A percentile compares a stretch with the other conserved stretches of the same genome.
These are phyloP conservation scores for Buxus sempervirens DNA, from an alignment of 164 flowering plant genomes.

Conservation along the genomic window DNA sequence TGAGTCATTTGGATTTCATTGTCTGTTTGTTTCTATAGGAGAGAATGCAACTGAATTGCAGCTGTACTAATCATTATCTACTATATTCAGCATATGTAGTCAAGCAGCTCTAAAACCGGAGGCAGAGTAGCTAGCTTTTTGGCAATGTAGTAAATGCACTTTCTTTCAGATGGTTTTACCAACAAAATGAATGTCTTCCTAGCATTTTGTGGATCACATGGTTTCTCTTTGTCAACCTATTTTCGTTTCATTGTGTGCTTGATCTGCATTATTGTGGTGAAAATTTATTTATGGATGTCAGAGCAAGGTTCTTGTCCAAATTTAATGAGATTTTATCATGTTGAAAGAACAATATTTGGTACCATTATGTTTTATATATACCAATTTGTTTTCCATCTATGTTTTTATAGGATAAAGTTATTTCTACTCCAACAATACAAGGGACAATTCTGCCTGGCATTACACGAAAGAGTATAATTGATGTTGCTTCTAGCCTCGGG, in stretches of 20 bases:
- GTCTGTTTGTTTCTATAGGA: not conserved
- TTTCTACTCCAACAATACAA: conserved; percentile 79
- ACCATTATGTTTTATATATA: not conserved
- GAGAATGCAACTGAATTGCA: no score
- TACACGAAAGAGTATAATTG: conserved; percentile 92
- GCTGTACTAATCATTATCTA: no score
- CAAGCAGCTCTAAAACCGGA: no score
- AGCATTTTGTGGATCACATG: not conserved
- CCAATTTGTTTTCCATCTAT: conserved; percentile 7
- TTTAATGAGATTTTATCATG: not conserved
- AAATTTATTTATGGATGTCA: no score
- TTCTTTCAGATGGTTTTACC: not conserved
- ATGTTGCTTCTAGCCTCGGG: conserved; percentile 78
- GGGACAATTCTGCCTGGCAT: conserved; percentile 98
- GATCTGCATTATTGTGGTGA: not conserved
- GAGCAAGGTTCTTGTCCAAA: not conserved
- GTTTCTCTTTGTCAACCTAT: not conserved
- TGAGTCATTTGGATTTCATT: not conserved
- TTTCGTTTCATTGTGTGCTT: not conserved
- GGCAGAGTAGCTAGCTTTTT: not conserved
- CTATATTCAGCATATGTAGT: not conserved
- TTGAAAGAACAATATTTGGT: not conserved
- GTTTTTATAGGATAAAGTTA: conserved; percentile 44
- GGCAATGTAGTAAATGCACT: not conserved
- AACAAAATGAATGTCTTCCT: not conserved